A percentile compares a stretch with the other conserved stretches of the same genome.
These are phyloP conservation scores for Ustilago esculenta DNA, from an alignment of 1,284 basidiomycete species.

Conservation along the genomic window DNA sequence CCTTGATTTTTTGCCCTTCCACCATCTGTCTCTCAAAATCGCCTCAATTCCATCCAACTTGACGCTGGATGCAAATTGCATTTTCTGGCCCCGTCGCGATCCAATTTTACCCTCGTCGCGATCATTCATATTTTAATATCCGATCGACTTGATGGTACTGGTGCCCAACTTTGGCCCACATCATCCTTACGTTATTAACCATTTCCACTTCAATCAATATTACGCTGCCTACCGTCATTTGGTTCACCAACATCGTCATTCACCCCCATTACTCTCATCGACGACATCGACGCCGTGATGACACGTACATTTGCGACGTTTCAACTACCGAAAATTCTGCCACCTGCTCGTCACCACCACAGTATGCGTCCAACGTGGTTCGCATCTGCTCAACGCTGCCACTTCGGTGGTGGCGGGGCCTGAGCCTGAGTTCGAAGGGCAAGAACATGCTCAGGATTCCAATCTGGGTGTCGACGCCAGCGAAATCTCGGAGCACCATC, in stretches of 20 bases:
- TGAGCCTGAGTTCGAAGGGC: slow-evolving; percentile 59
- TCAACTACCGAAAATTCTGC: background rate
- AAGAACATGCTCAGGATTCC: slow-evolving; percentile 58
- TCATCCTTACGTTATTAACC: background rate
- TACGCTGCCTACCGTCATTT: too few relatives aligned
- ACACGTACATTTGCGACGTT: background rate
- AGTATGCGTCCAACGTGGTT: slow-evolving; percentile 60
- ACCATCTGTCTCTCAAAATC: slow-evolving; percentile 10
- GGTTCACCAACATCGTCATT: too few relatives aligned
- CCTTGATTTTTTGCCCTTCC: slow-evolving; percentile 2
- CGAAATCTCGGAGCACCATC: slow-evolving; percentile 64
- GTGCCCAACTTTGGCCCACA: too few relatives aligned
- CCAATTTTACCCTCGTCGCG: slow-evolving; percentile 15
- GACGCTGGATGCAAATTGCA: background rate
- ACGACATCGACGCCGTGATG: too few relatives aligned
- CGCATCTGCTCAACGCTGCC: slow-evolving; percentile 53
- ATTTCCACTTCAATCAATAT: background rate
- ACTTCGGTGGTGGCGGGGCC: slow-evolving; percentile 57
- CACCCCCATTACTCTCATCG: background rate
- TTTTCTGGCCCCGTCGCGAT: slow-evolving; percentile 17
- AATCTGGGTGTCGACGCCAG: slow-evolving; percentile 61
- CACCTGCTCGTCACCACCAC: background rate
- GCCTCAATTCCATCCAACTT: background rate
- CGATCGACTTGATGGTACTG: slow-evolving; percentile 14
- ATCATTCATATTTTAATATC: slow-evolving; percentile 21